Evolutionary conservation across 768 basidiomycete genomes (phyloP).

Genomic region (Lepiota brunneoincarnata): DNA sequence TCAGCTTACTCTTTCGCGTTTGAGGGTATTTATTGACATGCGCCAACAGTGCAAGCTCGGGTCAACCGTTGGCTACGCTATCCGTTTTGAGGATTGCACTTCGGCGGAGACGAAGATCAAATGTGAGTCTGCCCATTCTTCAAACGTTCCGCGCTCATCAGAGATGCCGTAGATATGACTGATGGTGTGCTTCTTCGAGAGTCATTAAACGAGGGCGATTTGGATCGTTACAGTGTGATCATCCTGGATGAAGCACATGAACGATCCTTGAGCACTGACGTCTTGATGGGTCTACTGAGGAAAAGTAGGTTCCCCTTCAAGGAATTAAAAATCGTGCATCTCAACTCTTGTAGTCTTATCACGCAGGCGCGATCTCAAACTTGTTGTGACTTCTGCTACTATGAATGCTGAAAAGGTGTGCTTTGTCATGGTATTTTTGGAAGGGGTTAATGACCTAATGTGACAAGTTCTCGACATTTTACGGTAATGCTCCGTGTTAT

Average conservation of each 20-base stretch:
- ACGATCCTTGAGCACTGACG: slow-evolving; percentile 94
- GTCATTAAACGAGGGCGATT: slow-evolving; percentile 96
- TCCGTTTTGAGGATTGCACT: slow-evolving; percentile 98
- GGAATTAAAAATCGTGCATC: not conserved
- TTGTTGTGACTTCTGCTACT: slow-evolving; percentile 97
- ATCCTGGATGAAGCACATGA: slow-evolving; percentile 99
- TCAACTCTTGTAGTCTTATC: slow-evolving; percentile 60
- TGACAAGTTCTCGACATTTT: slow-evolving; percentile 88
- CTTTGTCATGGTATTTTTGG: not conserved
- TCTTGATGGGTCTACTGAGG: slow-evolving; percentile 91
- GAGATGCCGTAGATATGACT: slow-evolving; percentile 77
- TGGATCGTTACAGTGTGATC: slow-evolving; percentile 95
- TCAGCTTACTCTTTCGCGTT: not conserved
- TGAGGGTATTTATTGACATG: slow-evolving; percentile 3
- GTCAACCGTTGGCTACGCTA: slow-evolving; percentile 90
- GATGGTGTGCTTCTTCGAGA: slow-evolving; percentile 98
- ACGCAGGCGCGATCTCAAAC: slow-evolving; percentile 86
- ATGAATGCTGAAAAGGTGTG: slow-evolving; percentile 98
- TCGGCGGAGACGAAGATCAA: slow-evolving; percentile 94
- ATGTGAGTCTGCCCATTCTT: slow-evolving; percentile 50
- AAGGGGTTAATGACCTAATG: not conserved
- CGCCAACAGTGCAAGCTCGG: slow-evolving; percentile 80
- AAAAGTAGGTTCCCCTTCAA: slow-evolving; percentile 63
- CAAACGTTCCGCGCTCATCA: slow-evolving; percentile 2
- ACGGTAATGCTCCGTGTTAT: slow-evolving; percentile 91